Evolutionary conservation across 306 rosid species (phyloP), one percentile per base, ranked within the genome.

Genomic region (Senna siamea): DNA sequence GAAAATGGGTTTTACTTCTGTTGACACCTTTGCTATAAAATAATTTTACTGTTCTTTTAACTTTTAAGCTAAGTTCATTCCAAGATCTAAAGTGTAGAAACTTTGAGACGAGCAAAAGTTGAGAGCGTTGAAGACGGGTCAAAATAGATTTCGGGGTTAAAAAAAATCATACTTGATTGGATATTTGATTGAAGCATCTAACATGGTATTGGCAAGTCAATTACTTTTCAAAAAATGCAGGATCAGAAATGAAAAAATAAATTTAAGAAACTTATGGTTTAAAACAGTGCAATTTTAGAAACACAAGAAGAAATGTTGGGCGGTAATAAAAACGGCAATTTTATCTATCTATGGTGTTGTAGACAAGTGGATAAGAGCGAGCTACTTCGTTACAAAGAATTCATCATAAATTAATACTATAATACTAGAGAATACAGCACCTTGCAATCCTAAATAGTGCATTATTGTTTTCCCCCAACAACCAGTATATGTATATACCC

Each of bases 401-500:
- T 60, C 46, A 4, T n/a, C 0, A 7, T 22, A 60, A 59, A 5
- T 7, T 1, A 26, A 26, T 26, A 26, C 30, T 26, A 26, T 14
- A 59, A 30, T 32, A 32, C 22, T 15, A 15, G 22, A 6, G 11
- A 58, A 22, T 10, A 38, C 20, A 15, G 41, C 73, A 56, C 73
- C 71, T 13, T 60, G 47, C 67, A 51, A 46, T 62, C 46, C 56
- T 47, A 35, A 65, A 66, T 18, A 40, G 4, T 46, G 46, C 14
- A 73, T 73, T 69, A 77, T 75, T 54, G 60, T 66, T 63, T 56
- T 76, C 34, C 76, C 64, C 70, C 82, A 84, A 78, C 80, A 12
- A 76, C 81, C 70, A 56, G 59, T 26, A 51, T 41, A 43, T 53
- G 20, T n/a, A n/a, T n/a, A n/a, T n/a, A n/a, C n/a, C n/a, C n/a